Evolutionary conservation across 495 filamentous ascomycete genomes (phyloP).

Genomic region (Aspergillus carlsbadensis): DNA sequence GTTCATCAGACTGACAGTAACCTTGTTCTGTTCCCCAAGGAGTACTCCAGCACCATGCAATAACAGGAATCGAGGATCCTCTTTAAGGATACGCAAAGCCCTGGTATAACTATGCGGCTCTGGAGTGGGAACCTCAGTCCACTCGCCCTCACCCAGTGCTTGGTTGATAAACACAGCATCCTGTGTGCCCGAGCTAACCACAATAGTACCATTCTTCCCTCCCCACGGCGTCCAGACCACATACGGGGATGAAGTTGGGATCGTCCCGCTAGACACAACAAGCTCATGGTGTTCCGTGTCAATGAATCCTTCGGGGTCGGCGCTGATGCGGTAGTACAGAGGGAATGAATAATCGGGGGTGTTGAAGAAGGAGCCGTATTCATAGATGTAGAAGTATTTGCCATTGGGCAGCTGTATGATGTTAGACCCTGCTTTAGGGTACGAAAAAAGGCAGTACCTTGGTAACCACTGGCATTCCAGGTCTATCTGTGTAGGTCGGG

Average conservation of each 20-base stretch:
- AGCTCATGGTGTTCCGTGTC: slow-evolving; percentile 40
- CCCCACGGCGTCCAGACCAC: slow-evolving; percentile 54
- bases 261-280: slow-evolving; percentile 43
- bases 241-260: slow-evolving; percentile 56
- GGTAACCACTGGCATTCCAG: slow-evolving; percentile 65
- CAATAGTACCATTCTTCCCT: slow-evolving; percentile 55
- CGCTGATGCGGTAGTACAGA: slow-evolving; percentile 55
- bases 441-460: slow-evolving; percentile 19
- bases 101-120: slow-evolving; percentile 51
- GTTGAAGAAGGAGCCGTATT: slow-evolving; percentile 55
- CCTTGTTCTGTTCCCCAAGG: slow-evolving; percentile 23
- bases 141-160: slow-evolving; percentile 52
- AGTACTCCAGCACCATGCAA: slow-evolving; percentile 32
- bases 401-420: slow-evolving; percentile 51
- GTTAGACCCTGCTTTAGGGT: background rate
- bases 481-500: slow-evolving; percentile 57
- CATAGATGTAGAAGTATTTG: slow-evolving; percentile 62
- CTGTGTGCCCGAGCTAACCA: slow-evolving; percentile 53
- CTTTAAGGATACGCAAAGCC: slow-evolving; percentile 43
- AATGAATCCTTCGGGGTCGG: slow-evolving; percentile 53
- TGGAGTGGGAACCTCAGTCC: slow-evolving; percentile 51
- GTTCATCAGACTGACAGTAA: slow-evolving; percentile 35
- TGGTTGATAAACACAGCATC: slow-evolving; percentile 59
- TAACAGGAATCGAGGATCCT: slow-evolving; percentile 23
- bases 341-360: slow-evolving; percentile 48